Percentiles rank a stretch among this genome's conserved stretches.
Conservation (phyloP, 1,284 basidiomycete genomes). For the Leucoagaricus sp. region DNA sequence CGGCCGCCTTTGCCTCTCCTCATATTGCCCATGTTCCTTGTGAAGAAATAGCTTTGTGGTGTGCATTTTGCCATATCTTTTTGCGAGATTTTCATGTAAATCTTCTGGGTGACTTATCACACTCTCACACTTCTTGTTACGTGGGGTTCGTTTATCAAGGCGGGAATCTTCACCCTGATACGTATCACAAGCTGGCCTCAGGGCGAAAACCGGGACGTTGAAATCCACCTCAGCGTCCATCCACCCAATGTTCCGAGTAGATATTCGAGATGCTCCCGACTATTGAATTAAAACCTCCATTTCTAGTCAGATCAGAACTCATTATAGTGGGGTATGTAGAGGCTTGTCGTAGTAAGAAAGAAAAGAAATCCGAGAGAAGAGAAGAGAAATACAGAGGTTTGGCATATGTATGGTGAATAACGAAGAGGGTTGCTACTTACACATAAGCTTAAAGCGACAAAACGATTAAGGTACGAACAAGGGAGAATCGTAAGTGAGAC, state of each 20-base stretch:
- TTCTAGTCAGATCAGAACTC: not conserved
- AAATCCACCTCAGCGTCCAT: not conserved
- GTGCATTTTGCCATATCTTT: not conserved
- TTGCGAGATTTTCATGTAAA: not conserved
- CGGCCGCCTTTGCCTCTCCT: not conserved
- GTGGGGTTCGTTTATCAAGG: not conserved
- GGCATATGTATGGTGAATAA: constrained; percentile 2
- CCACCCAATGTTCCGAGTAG: not conserved
- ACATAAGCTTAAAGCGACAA: constrained; percentile 8
- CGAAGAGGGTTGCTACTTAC: constrained; percentile 6
- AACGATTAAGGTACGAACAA: not conserved
- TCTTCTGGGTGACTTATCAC: not conserved
- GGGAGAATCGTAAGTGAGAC: not conserved
- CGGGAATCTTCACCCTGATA: constrained; percentile 2
- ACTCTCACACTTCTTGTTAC: not conserved
- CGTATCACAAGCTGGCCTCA: not conserved
- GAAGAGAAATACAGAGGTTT: not conserved
- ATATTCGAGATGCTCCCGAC: not conserved
- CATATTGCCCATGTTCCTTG: not conserved
- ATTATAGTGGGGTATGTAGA: constrained; percentile 8
- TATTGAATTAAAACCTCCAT: not conserved
- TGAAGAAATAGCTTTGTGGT: not conserved
- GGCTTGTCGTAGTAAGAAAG: not conserved
- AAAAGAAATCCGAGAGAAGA: not conserved
- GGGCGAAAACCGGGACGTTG: not conserved